These are phyloP conservation scores for Triticum timopheevii DNA, from an alignment of 176 grass and related monocot genomes.

Conservation along the genomic window DNA sequence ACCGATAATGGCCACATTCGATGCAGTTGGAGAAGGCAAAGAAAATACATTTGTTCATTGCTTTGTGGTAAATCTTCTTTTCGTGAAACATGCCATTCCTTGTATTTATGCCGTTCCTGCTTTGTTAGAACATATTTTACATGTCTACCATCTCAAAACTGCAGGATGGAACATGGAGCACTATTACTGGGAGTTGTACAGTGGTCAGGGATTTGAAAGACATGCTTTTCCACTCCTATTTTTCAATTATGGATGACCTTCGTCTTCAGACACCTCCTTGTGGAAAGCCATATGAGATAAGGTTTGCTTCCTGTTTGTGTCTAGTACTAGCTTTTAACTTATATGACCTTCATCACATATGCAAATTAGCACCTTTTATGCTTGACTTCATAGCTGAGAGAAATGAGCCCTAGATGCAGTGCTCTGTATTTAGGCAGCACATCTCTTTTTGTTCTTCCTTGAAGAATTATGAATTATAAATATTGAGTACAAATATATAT, in stretches of 20 bases:
- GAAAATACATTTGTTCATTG: conserved; percentile 71
- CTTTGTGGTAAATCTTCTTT: conserved; percentile 60
- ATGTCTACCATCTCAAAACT: conserved; percentile 20
- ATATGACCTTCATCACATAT: conserved; percentile 8
- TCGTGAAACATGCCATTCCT: not conserved
- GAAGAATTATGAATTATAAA: conserved; percentile 25
- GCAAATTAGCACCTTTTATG: conserved; percentile 4
- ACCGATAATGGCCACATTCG: conserved; percentile 81
- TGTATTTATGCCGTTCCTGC: not conserved
- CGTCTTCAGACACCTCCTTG: conserved; percentile 56
- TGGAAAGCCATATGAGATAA: conserved; percentile 81
- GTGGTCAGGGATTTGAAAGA: conserved; percentile 93
- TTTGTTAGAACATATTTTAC: conserved; percentile 16
- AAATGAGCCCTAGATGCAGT: not conserved
- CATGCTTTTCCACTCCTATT: conserved; percentile 87
- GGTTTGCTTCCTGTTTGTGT: conserved; percentile 37
- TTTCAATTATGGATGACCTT: conserved; percentile 92
- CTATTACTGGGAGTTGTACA: conserved; percentile 78
- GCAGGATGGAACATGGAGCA: conserved; percentile 97
- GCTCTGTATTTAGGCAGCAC: conserved; percentile 6
- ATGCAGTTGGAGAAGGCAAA: conserved; percentile 96
- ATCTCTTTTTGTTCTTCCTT: conserved; percentile 5
- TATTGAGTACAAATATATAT: not conserved
- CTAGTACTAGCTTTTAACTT: conserved; percentile 3
- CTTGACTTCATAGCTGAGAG: not conserved